Base-by-base conservation (phyloP, 345 rosid species). In the Anacardium occidentale region DNA sequence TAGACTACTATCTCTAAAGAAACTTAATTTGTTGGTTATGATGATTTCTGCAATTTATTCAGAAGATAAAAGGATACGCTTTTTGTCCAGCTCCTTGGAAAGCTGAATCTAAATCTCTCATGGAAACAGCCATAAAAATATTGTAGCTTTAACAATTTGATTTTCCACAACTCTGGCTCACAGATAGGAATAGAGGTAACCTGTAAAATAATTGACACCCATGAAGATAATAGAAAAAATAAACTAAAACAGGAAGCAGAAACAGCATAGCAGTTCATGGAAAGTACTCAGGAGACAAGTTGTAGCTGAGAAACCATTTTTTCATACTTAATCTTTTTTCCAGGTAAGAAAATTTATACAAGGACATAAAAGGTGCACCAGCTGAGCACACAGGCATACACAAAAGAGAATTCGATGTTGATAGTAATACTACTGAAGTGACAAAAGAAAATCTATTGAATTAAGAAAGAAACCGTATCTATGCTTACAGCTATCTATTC, bases 51-150 rank as follows among this genome's bases (percentile, higher is more conserved):
- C 40, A 57, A 78, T 74, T 37, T 48, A 54, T 56, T 50, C 37
- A n/a, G 48, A 22, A 80, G 21, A 47, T 2, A 51, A 51, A 87
- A 93, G 98, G 98, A 93, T 96, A 96, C 99, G 91, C 88, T 78
- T 89, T 93, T 75, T 88, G 97, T 74, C 99, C 99, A 75, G 95
- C 96, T 76, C 96, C 98, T 80, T 91, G 98, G 81, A 96, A 96
- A 77, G 91, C 96, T 75, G 96, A 82, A 88, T 96, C 99, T 77
- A 96, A 85, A 81, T 96, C 96, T 83, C 92, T 91, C 98, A 93
- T 90, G 67, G 99, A 96, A 82, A 96, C 99, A 74, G 95, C 84
- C 97, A 93, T 91, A 73, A 66, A 84, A 76, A 52, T 72, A 81
- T 72, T 68, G 78, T 68, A 69, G 76, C 76, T 82, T 80, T 68